A percentile compares a stretch with the other conserved stretches of the same genome.
phyloP scores from a whole-genome alignment of 805 yeast species.

The Starmerella bacillaris region DNA sequence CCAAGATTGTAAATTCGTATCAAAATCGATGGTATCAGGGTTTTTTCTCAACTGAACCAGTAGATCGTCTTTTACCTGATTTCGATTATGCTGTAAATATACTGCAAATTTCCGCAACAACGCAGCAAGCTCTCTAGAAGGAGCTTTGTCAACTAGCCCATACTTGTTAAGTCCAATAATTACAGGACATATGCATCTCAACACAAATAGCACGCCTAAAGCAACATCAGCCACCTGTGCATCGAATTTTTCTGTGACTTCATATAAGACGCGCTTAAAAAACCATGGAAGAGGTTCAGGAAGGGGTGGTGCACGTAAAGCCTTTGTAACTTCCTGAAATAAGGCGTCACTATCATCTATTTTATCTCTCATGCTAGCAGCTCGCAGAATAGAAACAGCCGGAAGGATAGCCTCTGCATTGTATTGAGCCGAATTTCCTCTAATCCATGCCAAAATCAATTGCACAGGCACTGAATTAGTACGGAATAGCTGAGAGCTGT shows the following conservation, averaged over 20 bases:
- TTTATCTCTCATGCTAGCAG: conserved; percentile 1
- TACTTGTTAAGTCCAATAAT: background rate
- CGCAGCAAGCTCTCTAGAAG: background rate
- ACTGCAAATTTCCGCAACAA: conserved; percentile 1
- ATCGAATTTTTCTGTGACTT: background rate
- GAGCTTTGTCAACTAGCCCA: background rate
- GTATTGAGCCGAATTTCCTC: background rate
- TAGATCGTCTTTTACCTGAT: background rate
- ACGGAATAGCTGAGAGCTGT: background rate
- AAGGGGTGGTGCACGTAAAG: background rate
- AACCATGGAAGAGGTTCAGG: background rate
- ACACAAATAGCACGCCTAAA: background rate
- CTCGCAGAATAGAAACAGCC: background rate
- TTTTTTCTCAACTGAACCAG: background rate
- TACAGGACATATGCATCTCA: background rate
- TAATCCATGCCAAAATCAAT: background rate
- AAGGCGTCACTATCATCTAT: background rate
- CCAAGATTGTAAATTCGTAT: background rate
- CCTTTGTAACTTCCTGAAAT: background rate
- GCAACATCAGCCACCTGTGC: background rate
- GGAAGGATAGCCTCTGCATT: background rate
- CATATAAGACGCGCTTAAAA: background rate
- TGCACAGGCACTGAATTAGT: conserved; percentile 1
- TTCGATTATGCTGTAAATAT: background rate
- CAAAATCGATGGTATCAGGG: background rate